Base-by-base conservation (phyloP, 164 flowering plant species). In the Tinospora cordifolia region DNA sequence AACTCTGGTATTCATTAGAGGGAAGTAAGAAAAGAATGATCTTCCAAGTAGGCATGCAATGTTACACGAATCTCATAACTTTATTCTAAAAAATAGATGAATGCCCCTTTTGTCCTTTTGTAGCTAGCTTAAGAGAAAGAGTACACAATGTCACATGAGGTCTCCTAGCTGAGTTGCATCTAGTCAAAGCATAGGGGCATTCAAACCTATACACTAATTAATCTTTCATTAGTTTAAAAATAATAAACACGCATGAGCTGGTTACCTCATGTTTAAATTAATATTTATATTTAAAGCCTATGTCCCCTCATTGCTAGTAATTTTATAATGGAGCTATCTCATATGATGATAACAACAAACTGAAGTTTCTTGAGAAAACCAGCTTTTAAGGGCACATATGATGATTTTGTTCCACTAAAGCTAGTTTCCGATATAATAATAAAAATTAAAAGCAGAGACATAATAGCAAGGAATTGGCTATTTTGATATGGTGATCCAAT, bases 71-170 rank as follows among this genome's bases (percentile, higher is more conserved):
- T 54, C 60, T 54, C 3, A 30, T 54, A 54, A 24, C 60, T 54
- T 54, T 54, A 54, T 3, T 54, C n/a, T 9, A 54, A 54, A n/a
- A 38, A 8, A 65, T 65, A 34, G 27, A 65, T 41, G 13, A 65
- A 65, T 1, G 8, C 67, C 46, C 25, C 39, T 65, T 65, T 36
- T 49, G 39, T 25, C 49, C n/a, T 63, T 65, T 65, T n/a, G n/a
- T n/a, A n/a, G n/a, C 40, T 65, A 25, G 46, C 41, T 38, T 39
- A 17, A 65, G n/a, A 65, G 47, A 27, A 38, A 9, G 46, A 40
- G n/a, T n/a, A n/a, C 8, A 65, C n/a, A 36, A 34, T 65, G 67
- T 36, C 67, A 65, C 67, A 21, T 65, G 67, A 65, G 60, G 67
- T 39, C 67, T 40, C 67, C 67, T 19, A 34, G 49, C n/a, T 65